Percentiles rank a stretch among this genome's conserved stretches.
phyloP scores from a whole-genome alignment of 768 basidiomycete genomes.

The Harrya chromipes region DNA sequence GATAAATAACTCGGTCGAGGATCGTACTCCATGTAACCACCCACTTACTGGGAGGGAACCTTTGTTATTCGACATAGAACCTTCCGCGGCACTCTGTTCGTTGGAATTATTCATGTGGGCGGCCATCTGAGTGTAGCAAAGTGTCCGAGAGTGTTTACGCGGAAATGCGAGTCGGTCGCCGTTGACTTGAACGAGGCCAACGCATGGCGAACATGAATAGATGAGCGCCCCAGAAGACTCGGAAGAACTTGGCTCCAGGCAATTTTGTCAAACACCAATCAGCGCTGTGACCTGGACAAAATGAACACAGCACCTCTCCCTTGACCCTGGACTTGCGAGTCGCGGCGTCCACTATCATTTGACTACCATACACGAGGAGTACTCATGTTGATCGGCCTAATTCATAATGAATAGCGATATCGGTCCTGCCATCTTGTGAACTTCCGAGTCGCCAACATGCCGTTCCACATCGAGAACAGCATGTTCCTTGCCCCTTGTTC shows the following conservation, averaged over 20 bases:
- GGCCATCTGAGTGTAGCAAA: not conserved
- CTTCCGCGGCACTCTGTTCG: not conserved
- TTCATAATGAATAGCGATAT: not conserved
- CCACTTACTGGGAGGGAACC: slow-evolving; percentile 4
- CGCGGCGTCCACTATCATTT: not conserved
- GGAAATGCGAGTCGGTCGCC: not conserved
- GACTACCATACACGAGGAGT: slow-evolving; percentile 11
- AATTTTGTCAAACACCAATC: too few species aligned
- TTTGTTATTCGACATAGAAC: not conserved
- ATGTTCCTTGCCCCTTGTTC: not conserved
- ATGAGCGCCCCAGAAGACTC: too few species aligned
- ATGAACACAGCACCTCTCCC: not conserved
- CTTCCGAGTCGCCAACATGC: too few species aligned
- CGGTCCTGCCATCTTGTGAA: too few species aligned
- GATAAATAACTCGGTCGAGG: slow-evolving; percentile 4
- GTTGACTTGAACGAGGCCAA: not conserved
- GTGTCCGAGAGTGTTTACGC: not conserved
- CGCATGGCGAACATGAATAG: not conserved
- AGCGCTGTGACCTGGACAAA: too few species aligned
- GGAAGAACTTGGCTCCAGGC: too few species aligned
- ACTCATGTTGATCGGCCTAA: slow-evolving; percentile 18
- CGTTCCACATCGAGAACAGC: not conserved
- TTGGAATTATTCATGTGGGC: not conserved
- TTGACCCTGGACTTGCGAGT: slow-evolving; percentile 1
- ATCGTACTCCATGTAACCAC: not conserved